phyloP scores from a whole-genome alignment of 2,329 filamentous ascomycete genomes.

The Oidium heveae region DNA sequence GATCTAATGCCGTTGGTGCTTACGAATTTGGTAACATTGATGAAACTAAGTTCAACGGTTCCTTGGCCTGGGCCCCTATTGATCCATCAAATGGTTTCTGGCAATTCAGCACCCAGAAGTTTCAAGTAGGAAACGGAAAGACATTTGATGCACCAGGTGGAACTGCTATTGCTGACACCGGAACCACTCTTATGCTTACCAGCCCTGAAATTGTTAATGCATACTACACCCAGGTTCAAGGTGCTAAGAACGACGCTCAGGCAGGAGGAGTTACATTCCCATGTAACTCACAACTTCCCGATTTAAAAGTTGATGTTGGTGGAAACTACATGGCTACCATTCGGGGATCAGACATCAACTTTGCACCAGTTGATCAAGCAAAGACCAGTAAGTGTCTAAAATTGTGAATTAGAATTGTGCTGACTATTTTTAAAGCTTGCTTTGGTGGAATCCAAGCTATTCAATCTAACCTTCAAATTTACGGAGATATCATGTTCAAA shows the following conservation, averaged over 20 bases:
- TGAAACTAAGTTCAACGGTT: constrained; percentile 24
- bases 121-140: constrained; percentile 24
- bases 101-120: constrained; percentile 26
- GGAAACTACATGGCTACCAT: constrained; percentile 21
- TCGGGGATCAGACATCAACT: constrained; percentile 22
- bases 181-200: constrained; percentile 19
- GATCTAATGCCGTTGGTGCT: constrained; percentile 20
- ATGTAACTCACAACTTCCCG: constrained; percentile 14
- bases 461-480: constrained; percentile 30
- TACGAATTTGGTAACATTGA: constrained; percentile 34
- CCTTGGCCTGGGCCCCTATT: constrained; percentile 24
- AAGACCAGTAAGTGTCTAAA: constrained; percentile 22
- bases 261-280: constrained; percentile 17
- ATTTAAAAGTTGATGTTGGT: constrained; percentile 16
- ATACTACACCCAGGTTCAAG: constrained; percentile 17
- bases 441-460: constrained; percentile 43
- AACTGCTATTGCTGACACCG: constrained; percentile 19
- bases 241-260: constrained; percentile 14
- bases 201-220: constrained; percentile 15
- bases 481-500: constrained; percentile 36
- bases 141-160: constrained; percentile 31
- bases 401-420: background rate
- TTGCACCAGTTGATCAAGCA: constrained; percentile 19
- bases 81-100: constrained; percentile 27
- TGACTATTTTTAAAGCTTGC: constrained; percentile 21